Evolutionary conservation across 345 rosid species (phyloP).

Genomic region (Citrus inodora): DNA sequence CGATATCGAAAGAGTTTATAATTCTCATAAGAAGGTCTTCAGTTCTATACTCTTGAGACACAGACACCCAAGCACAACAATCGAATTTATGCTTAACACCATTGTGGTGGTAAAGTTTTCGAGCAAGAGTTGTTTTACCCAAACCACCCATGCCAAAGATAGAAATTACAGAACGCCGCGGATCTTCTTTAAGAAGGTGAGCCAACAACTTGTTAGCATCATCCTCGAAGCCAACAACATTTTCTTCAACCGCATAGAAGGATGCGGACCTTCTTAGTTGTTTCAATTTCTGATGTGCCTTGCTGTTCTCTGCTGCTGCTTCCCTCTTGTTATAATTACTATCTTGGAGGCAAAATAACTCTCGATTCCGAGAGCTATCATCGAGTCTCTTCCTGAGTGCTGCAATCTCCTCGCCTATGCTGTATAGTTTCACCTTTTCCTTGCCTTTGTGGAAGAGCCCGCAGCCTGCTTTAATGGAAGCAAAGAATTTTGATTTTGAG

Average conservation of each 20-base stretch:
- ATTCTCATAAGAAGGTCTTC: slow-evolving; percentile 12
- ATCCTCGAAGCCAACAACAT: slow-evolving; percentile 16
- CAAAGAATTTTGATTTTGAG: not conserved
- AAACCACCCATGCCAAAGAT: slow-evolving; percentile 27
- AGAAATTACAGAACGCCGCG: not conserved
- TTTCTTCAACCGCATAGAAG: not conserved
- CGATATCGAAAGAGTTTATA: not conserved
- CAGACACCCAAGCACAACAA: slow-evolving; percentile 17
- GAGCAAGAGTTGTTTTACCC: slow-evolving; percentile 22
- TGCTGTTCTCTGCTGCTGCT: not conserved
- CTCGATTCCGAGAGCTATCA: not conserved
- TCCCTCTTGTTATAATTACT: not conserved
- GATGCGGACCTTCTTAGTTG: not conserved
- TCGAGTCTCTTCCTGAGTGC: not conserved
- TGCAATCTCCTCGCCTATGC: not conserved
- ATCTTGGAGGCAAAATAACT: not conserved
- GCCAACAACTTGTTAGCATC: not conserved
- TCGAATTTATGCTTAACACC: not conserved
- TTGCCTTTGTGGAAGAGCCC: not conserved
- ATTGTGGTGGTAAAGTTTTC: slow-evolving; percentile 17
- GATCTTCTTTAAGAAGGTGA: slow-evolving; percentile 1
- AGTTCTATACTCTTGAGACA: slow-evolving; percentile 13
- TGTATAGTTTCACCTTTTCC: not conserved
- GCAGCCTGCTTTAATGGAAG: not conserved
- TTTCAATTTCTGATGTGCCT: not conserved